These are phyloP conservation scores for Odontarrhena argentea DNA, from an alignment of 345 rosid genomes.

Conservation along the genomic window DNA sequence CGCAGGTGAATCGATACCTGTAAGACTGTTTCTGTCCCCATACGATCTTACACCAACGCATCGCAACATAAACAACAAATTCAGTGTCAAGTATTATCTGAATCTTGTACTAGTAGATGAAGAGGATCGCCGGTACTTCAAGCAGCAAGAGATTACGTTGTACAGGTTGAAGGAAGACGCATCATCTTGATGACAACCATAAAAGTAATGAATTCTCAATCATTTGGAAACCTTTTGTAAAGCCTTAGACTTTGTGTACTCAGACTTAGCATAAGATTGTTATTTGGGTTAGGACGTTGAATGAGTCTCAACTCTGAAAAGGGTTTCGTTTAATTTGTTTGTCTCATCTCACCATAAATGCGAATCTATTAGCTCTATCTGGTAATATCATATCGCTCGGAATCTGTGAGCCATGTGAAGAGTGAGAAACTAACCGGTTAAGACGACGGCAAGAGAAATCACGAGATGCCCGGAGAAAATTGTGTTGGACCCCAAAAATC, in stretches of 20 bases:
- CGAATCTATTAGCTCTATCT: slow-evolving; percentile 11
- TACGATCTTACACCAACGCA: slow-evolving; percentile 97
- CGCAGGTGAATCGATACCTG: slow-evolving; percentile 97
- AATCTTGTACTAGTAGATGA: slow-evolving; percentile 96
- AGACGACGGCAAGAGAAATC: slow-evolving; percentile 16
- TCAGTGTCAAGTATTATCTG: slow-evolving; percentile 95
- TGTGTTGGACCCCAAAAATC: no score
- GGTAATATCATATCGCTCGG: slow-evolving; percentile 9
- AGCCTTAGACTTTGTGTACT: slow-evolving; percentile 38
- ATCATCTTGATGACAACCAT: slow-evolving; percentile 32
- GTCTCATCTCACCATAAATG: slow-evolving; percentile 38
- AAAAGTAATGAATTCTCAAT: slow-evolving; percentile 15
- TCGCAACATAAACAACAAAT: slow-evolving; percentile 95
- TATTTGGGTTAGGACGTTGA: slow-evolving; percentile 1
- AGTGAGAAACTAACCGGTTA: slow-evolving; percentile 35
- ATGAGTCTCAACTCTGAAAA: background rate
- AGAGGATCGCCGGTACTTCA: slow-evolving; percentile 96
- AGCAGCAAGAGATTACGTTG: slow-evolving; percentile 93
- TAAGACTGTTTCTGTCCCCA: slow-evolving; percentile 91
- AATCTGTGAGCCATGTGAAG: slow-evolving; percentile 7
- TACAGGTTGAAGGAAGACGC: slow-evolving; percentile 72
- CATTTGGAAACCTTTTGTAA: slow-evolving; percentile 28
- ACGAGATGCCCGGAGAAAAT: background rate
- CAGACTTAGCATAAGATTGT: slow-evolving; percentile 12
- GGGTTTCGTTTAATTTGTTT: slow-evolving; percentile 20